These are phyloP conservation scores for Monosporozyma solicola DNA, from an alignment of 805 yeast genomes.

Conservation along the genomic window DNA sequence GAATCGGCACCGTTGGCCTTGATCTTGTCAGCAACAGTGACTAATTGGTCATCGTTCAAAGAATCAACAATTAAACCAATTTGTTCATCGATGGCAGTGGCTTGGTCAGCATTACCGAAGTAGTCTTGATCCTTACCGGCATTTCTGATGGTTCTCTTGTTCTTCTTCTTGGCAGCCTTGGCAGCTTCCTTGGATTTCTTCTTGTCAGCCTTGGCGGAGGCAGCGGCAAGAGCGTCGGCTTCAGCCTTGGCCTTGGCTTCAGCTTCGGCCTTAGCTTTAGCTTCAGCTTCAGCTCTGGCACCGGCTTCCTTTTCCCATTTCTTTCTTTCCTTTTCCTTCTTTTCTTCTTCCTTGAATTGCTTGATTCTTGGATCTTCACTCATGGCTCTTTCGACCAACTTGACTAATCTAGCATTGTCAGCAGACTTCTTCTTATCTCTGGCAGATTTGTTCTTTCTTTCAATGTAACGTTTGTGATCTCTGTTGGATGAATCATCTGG, in stretches of 20 bases:
- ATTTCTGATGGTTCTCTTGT: slow-evolving; percentile 77
- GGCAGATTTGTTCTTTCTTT: slow-evolving; percentile 92
- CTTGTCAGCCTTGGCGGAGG: slow-evolving; percentile 60
- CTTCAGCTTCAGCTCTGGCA: slow-evolving; percentile 93
- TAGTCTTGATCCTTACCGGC: slow-evolving; percentile 76
- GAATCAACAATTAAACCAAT: slow-evolving; percentile 68
- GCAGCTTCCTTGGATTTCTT: slow-evolving; percentile 97
- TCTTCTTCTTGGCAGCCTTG: slow-evolving; percentile 85
- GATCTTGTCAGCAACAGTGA: slow-evolving; percentile 62
- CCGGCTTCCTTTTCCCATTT: slow-evolving; percentile 99
- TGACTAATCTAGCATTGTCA: slow-evolving; percentile 83
- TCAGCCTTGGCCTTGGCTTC: slow-evolving; percentile 77
- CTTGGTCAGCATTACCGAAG: slow-evolving; percentile 67
- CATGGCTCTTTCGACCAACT: slow-evolving; percentile 80
- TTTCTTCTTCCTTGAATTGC: slow-evolving; percentile 85
- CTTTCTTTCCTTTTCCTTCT: slow-evolving; percentile 85
- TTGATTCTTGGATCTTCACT: slow-evolving; percentile 92
- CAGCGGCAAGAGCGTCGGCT: slow-evolving; percentile 57
- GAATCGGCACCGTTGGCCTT: slow-evolving; percentile 44
- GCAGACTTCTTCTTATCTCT: slow-evolving; percentile 97
- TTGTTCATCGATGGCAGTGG: slow-evolving; percentile 65
- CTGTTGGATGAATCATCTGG: slow-evolving; percentile 99
- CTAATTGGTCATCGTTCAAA: slow-evolving; percentile 71
- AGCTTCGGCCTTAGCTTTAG: slow-evolving; percentile 75
- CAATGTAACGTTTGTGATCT: slow-evolving; percentile 97